Base-by-base conservation (phyloP, 805 yeast genomes). In the Torulaspora franciscae region DNA sequence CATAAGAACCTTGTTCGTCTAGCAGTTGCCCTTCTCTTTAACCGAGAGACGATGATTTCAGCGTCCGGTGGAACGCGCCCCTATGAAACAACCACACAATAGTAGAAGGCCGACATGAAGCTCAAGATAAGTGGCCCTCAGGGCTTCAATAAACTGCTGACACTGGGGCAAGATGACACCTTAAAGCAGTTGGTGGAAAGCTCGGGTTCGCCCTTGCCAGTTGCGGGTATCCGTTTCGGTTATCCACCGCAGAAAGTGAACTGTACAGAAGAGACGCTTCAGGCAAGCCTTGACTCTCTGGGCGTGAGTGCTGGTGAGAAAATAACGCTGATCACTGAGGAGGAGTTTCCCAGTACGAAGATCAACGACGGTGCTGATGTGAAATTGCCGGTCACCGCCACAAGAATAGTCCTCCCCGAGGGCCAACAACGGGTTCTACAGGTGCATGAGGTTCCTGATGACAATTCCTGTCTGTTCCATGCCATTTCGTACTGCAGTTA, bases 381-480 rank as follows among this genome's bases (percentile, higher is more conserved):
- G n/a, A 13, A 14, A 33, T 19, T 46, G 30, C 44, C 54, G 27
- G 42, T 28, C 3, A 38, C 49, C 0, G 43, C 35, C 10, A 23
- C 49, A 17, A 26, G 35, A 14, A 27, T 46, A n/a, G 29, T 44
- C n/a, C 36, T 47, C 15, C 54, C 45, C n/a, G 53, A 50, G 23
- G 39, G 47, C 3, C 53, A 45, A 8, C 54, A 65, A 14, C 63
- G 68, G 5, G 65, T 65, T 40, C 54, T 80, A 14, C 70, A 74
- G 7, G 66, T 82, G 6, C 72, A 85, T 24, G 73, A 75, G 40
- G 77, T 83, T 45, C 83, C 85, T 0, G 89, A 85, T 58, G 91
- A 85, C 61, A 85, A 85, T 58, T 82, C 91, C 7, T 85, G 95
- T 58, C 64, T 85, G 43, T 85, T 85, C 66, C 78, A 83, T 53